Evolutionary conservation across 768 basidiomycete species (phyloP).

Genomic region (Hericium coralloides): DNA sequence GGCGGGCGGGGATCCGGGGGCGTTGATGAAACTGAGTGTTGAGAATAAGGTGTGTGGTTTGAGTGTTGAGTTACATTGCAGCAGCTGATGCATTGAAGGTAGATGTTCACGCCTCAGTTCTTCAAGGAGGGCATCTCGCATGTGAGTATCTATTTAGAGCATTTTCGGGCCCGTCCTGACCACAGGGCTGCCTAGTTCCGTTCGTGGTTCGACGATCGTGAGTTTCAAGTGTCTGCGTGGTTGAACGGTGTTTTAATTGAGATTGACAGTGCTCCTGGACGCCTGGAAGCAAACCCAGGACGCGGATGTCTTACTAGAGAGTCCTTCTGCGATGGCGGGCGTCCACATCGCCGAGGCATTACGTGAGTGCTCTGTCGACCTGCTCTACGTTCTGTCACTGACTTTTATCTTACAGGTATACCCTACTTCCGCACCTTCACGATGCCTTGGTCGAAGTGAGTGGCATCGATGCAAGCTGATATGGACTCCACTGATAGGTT

Average conservation of each 20-base stretch:
- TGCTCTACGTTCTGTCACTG: neutral
- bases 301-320: conserved; percentile 59
- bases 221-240: conserved; percentile 14
- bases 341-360: conserved; percentile 66
- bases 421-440: conserved; percentile 61
- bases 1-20: conserved; percentile 62
- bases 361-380: conserved; percentile 24
- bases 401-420: conserved; percentile 28
- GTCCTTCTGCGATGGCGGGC: conserved; percentile 61
- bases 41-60: conserved; percentile 30
- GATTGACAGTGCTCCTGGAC: conserved; percentile 41
- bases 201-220: conserved; percentile 56
- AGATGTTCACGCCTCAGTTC: conserved; percentile 70
- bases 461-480: neutral
- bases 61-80: neutral
- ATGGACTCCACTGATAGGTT: conserved; percentile 1
- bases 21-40: conserved; percentile 54
- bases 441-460: conserved; percentile 52
- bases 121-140: conserved; percentile 54
- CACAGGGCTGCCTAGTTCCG: conserved; percentile 39
- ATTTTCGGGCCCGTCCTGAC: neutral
- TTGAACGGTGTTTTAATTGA: too few species aligned
- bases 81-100: conserved; percentile 15
- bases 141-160: conserved; percentile 24
- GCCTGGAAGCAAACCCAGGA: conserved; percentile 56